phyloP scores from a whole-genome alignment of 805 yeast genomes.

The Hanseniaspora nectarophila region DNA sequence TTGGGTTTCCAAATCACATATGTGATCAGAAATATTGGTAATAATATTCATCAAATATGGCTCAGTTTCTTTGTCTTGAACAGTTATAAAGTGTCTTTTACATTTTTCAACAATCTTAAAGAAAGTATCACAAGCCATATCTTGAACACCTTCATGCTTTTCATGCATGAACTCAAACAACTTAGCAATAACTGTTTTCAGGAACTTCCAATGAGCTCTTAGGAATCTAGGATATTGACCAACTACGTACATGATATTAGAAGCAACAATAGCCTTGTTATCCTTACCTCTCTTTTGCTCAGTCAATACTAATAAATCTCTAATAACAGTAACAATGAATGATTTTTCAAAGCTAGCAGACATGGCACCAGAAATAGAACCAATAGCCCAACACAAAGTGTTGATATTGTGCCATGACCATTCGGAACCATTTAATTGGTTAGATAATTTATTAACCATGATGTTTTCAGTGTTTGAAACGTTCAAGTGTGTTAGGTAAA shows the following conservation, averaged over 20 bases:
- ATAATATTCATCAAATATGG: slow-evolving; percentile 90
- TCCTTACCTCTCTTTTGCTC: slow-evolving; percentile 96
- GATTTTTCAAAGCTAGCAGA: slow-evolving; percentile 94
- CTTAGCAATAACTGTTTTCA: slow-evolving; percentile 90
- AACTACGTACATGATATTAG: slow-evolving; percentile 98
- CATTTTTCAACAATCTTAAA: slow-evolving; percentile 91
- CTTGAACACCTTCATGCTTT: slow-evolving; percentile 99
- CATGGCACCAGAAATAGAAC: slow-evolving; percentile 97
- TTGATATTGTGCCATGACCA: slow-evolving; percentile 99
- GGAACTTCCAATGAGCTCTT: slow-evolving; percentile 95
- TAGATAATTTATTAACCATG: slow-evolving; percentile 81
- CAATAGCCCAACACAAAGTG: slow-evolving; percentile 98
- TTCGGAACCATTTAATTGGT: slow-evolving; percentile 89
- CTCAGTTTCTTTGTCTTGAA: slow-evolving; percentile 71
- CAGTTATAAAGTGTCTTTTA: slow-evolving; percentile 84
- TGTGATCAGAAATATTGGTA: slow-evolving; percentile 65
- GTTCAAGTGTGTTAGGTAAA: slow-evolving; percentile 87
- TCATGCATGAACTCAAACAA: slow-evolving; percentile 98
- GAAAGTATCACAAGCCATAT: slow-evolving; percentile 99
- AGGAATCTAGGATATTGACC: slow-evolving; percentile 97
- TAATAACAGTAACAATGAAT: slow-evolving; percentile 84
- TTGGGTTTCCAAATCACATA: slow-evolving; percentile 89
- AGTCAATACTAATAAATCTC: slow-evolving; percentile 79
- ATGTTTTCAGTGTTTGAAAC: slow-evolving; percentile 88
- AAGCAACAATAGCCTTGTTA: slow-evolving; percentile 97